Base-by-base conservation (phyloP, 2,329 filamentous ascomycete genomes). In the Paecilomyces fulvus region DNA sequence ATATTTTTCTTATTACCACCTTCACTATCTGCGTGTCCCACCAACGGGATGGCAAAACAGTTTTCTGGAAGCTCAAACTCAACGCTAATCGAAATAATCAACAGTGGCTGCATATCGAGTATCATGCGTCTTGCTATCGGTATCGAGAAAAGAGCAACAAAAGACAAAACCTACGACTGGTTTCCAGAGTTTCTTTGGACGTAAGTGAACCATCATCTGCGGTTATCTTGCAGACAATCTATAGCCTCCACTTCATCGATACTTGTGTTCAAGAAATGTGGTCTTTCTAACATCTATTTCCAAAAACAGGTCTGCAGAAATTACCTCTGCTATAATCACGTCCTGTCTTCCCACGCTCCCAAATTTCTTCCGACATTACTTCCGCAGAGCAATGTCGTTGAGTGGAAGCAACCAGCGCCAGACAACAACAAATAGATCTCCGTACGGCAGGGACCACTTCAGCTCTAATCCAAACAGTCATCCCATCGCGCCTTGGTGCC, bases 161-260 rank as follows among this genome's bases (percentile, higher is more conserved):
- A 52, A 1, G 64, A 65, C 54, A 62, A 60, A 49, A 66, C 64
- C 3, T 59, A 64, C 17, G 62, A 63, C 52, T 64, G 63, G 59
- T 65, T 65, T 43, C 59, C 62, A 10, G 59, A 62, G 33, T 61
- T 64, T 28, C 52, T 67, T 3, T 67, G 65, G 65, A 65, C 65
- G 65, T 66, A 59, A 57, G 62, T 55, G 2, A 25, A 33, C n/a
- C 14, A 4, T 9, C 43, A 21, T 23, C 53, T 6, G 37, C 17
- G 9, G 21, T 31, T 43, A n/a, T 10, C 37, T 20, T 43, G 6
- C 17, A 28, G 7, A 5, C 25, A 5, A 12, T 12, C 8, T 31
- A 5, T 31, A 31, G 25, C 25, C 7, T 28, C 4, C 25, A 28
- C 5, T 21, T 21, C 21, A 21, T 21, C 21, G 21, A 1, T 21